A percentile compares a stretch with the other conserved stretches of the same genome.
phyloP scores from a whole-genome alignment of 2,329 filamentous ascomycete genomes.

The Pseudogymnoascus sp. region DNA sequence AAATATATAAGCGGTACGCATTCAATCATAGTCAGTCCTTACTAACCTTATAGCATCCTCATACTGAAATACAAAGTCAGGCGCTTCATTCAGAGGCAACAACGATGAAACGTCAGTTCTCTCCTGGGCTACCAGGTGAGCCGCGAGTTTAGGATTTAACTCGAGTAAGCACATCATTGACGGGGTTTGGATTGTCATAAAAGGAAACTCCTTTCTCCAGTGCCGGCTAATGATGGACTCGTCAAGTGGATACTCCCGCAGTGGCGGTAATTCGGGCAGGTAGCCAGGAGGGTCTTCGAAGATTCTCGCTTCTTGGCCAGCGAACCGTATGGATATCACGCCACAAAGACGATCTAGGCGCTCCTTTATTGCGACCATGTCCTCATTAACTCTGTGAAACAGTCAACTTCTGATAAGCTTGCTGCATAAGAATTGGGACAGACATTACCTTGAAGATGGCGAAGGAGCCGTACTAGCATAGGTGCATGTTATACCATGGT shows the following conservation, averaged over 20 bases:
- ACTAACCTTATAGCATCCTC: conserved; percentile 15
- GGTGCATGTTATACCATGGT: conserved; percentile 15
- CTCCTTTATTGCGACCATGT: conserved; percentile 7
- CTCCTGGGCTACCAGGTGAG: conserved; percentile 13
- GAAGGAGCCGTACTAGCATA: conserved; percentile 7
- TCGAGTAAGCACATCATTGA: conserved; percentile 15
- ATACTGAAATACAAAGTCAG: conserved; percentile 14
- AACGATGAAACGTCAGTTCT: conserved; percentile 12
- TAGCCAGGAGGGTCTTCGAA: neutral
- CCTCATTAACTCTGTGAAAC: conserved; percentile 2
- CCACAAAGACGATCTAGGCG: conserved; percentile 11
- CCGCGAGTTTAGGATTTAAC: conserved; percentile 11
- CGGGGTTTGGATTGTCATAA: conserved; percentile 16
- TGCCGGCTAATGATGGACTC: conserved; percentile 16
- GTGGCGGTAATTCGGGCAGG: neutral
- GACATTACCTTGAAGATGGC: conserved; percentile 11
- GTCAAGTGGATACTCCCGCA: conserved; percentile 13
- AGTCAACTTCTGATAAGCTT: neutral
- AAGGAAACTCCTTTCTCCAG: conserved; percentile 16
- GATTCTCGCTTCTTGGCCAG: neutral
- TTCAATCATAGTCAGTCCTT: neutral
- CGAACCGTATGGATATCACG: conserved; percentile 1
- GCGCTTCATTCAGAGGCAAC: conserved; percentile 13
- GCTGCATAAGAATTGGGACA: neutral
- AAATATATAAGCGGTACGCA: neutral